Base-by-base conservation (phyloP, 2,329 filamentous ascomycete genomes). In the Raffaelea arxii region DNA sequence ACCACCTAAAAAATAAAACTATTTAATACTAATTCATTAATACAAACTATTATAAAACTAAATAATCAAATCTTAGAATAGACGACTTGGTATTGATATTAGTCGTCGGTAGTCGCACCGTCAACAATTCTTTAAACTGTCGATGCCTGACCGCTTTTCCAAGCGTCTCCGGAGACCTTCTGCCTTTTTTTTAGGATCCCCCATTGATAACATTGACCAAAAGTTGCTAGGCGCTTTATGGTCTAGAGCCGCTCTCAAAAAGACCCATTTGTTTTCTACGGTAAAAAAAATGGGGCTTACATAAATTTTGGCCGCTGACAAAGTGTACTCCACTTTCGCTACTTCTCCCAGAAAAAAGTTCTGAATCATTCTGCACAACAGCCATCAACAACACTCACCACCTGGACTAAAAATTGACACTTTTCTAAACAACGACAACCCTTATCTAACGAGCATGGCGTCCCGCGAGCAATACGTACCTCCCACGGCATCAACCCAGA, bases 391-490 rank as follows among this genome's bases (percentile, higher is more conserved):
- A 32, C 27, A 9, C 27, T 10, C 27, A 9, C 27, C 16, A 32
- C 10, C 14, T 7, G 4, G 9, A 21, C 14, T 6, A 7, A 6
- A 5, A 23, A 40, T 24, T 16, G 14, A 25, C 9, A 16, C 16
- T 25, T 16, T 24, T 14, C 6, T 5, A 18, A 10, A n/a, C 32
- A 36, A 36, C 7, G 14, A 36, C 14, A 4, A 41, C 21, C 7
- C 16, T 10, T 16, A 14, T 6, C 21, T 14, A 41, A 24, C 12
- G 9, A 41, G n/a, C 2, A 54, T 54, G 52, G 47, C 52, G 77
- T 82, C 80, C 49, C 83, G 84, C 68, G 86, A 90, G 75, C 75
- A 80, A 53, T 91, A 90, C 69, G 80, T 86, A 59, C 78, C 86
- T 50, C 84, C 85, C 45, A 75, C 78, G 56, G 60, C 64, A 25